phyloP scores from a whole-genome alignment of 176 grass and related monocot species.

The Microstegium vimineum region DNA sequence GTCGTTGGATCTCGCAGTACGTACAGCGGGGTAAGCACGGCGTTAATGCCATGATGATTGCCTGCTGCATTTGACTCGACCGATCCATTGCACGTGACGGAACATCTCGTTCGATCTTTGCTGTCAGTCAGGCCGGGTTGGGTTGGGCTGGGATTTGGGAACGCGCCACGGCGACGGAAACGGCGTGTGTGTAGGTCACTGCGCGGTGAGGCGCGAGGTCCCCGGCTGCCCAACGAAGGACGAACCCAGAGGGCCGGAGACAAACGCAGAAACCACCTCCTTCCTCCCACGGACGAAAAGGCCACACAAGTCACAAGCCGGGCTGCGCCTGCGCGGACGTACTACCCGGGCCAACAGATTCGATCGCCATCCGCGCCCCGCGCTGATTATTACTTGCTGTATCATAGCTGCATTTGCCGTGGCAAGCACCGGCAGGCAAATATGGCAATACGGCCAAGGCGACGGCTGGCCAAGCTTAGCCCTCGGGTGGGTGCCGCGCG shows the following conservation, averaged over 20 bases:
- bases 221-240: not conserved
- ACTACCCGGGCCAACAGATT: no score
- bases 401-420: no score
- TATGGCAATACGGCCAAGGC: not conserved
- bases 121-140: no score
- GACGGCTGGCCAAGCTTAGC: not conserved
- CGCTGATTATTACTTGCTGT: no score
- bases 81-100: no score
- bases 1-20: conserved; percentile 4
- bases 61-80: not conserved
- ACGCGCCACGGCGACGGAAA: no score
- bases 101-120: no score
- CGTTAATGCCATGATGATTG: not conserved
- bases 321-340: no score
- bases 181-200: no score
- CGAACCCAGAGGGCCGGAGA: not conserved
- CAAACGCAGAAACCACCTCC: not conserved
- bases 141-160: no score
- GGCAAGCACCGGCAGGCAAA: no score
- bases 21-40: not conserved
- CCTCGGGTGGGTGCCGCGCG: not conserved
- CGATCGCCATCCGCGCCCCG: no score
- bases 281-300: not conserved
- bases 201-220: not conserved
- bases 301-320: not conserved